Conservation (phyloP, 495 filamentous ascomycete species). For the Apodospora peruviana region DNA sequence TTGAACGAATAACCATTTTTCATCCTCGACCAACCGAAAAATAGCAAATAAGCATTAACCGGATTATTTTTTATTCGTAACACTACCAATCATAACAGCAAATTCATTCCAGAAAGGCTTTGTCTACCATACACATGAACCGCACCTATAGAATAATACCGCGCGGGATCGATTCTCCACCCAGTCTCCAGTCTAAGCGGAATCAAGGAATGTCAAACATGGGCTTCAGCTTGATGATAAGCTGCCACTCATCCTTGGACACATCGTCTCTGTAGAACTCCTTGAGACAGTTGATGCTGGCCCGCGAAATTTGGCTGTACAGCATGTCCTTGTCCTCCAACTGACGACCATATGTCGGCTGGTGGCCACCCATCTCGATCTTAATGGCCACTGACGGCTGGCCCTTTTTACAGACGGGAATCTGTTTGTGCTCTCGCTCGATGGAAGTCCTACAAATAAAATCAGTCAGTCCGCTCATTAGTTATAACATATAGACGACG, state of each 20-base stretch:
- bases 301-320: slow-evolving; percentile 79
- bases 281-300: slow-evolving; percentile 91
- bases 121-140: too few species aligned
- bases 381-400: slow-evolving; percentile 96
- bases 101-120: too few species aligned
- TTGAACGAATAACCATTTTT: too few species aligned
- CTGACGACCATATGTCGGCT: slow-evolving; percentile 92
- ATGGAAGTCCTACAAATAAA: slow-evolving; percentile 88
- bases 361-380: slow-evolving; percentile 88
- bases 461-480: too few species aligned
- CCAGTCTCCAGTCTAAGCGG: too few species aligned
- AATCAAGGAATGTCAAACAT: slow-evolving; percentile 74
- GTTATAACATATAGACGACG: background rate
- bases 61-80: too few species aligned
- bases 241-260: slow-evolving; percentile 86
- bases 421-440: slow-evolving; percentile 94
- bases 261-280: slow-evolving; percentile 91
- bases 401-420: slow-evolving; percentile 86
- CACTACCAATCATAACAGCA: too few species aligned
- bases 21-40: too few species aligned
- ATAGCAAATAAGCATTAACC: too few species aligned
- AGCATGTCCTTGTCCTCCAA: slow-evolving; percentile 89
- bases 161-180: too few species aligned
- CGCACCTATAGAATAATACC: too few species aligned
- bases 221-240: slow-evolving; percentile 87